Evolutionary conservation across 371 early-diverging fungal species (phyloP).

Genomic region (Mucor irregularis): DNA sequence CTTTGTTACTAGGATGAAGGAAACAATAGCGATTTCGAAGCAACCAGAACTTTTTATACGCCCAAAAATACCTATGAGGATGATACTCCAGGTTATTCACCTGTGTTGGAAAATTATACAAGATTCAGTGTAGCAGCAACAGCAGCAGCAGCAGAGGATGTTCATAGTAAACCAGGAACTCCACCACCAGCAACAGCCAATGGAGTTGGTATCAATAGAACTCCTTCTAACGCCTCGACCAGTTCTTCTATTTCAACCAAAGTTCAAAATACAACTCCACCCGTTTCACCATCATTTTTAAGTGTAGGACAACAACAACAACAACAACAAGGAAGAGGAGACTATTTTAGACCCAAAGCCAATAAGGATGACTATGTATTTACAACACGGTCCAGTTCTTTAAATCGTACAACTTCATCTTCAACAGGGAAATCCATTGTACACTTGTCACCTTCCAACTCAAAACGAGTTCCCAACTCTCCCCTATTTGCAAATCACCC

Average conservation of each 20-base stretch:
- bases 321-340: conserved; percentile 1
- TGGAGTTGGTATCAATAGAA: neutral
- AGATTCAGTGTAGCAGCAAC: conserved; percentile 9
- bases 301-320: conserved; percentile 1
- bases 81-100: conserved; percentile 16
- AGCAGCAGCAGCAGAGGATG: neutral
- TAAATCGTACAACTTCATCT: conserved; percentile 23
- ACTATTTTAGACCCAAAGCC: conserved; percentile 1
- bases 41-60: neutral
- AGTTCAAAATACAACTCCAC: conserved; percentile 5
- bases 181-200: too few species aligned
- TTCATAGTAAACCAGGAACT: too few species aligned
- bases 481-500: conserved; percentile 21
- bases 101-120: conserved; percentile 21
- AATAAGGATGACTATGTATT: conserved; percentile 21
- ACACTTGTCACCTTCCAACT: conserved; percentile 1
- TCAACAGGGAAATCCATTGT: conserved; percentile 20
- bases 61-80: conserved; percentile 3
- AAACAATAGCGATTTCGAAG: neutral
- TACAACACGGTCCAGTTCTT: conserved; percentile 35
- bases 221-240: neutral
- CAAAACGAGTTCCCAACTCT: neutral
- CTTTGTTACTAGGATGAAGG: neutral
- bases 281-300: conserved; percentile 24
- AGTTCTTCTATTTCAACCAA: neutral